A percentile compares a stretch with the other conserved stretches of the same genome.
Conservation (phyloP, 2,329 filamentous ascomycete genomes). For the Beauveria bassiana region DNA sequence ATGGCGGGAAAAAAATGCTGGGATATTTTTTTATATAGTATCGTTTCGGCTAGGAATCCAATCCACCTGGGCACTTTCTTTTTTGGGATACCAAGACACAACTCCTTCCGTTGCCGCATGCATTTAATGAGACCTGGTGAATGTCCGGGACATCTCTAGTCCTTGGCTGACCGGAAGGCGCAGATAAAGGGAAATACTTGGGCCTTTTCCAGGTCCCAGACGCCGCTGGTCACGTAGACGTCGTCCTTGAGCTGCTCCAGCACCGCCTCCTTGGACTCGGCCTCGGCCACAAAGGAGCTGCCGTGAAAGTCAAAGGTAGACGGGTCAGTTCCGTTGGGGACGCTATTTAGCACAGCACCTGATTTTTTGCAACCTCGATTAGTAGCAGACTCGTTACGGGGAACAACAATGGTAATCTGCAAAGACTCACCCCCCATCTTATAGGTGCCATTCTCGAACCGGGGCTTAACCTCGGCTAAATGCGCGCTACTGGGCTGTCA, state of each 20-base stretch:
- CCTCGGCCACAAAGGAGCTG: constrained; percentile 60
- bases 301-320: constrained; percentile 63
- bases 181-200: constrained; percentile 44
- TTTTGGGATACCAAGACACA: background rate
- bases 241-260: constrained; percentile 60
- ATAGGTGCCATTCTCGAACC: constrained; percentile 46
- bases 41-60: background rate
- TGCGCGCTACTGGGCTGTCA: constrained; percentile 32
- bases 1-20: background rate
- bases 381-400: background rate
- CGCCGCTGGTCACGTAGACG: constrained; percentile 61
- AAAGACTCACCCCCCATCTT: constrained; percentile 53
- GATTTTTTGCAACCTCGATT: background rate
- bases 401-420: background rate
- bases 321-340: constrained; percentile 53
- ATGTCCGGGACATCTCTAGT: background rate
- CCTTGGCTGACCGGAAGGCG: constrained; percentile 30
- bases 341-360: constrained; percentile 61
- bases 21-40: background rate
- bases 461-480: constrained; percentile 45
- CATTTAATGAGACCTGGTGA: background rate
- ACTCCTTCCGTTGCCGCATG: background rate
- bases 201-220: constrained; percentile 71
- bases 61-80: background rate
- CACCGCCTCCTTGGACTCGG: constrained; percentile 62